phyloP scores from a whole-genome alignment of 1,139 yeast species.

The Blastobotrys aristatus region DNA sequence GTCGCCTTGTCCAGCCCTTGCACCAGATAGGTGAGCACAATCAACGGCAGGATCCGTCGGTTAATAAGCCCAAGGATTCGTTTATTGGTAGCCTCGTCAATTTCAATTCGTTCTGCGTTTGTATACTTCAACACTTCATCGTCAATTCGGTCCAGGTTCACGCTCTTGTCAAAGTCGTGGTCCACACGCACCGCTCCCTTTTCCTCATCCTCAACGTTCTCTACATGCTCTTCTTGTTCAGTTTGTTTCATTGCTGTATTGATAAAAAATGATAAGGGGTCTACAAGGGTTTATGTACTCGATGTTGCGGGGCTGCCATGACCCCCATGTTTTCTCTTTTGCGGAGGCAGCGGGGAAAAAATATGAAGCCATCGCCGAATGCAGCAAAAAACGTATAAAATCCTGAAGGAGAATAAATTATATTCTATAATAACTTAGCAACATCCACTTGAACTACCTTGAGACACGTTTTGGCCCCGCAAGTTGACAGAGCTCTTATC shows the following conservation, averaged over 20 bases:
- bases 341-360: background rate
- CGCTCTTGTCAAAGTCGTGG: background rate
- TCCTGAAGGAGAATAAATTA: background rate
- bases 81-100: slow-evolving; percentile 31
- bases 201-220: background rate
- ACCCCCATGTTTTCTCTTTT: background rate
- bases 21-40: slow-evolving; percentile 38
- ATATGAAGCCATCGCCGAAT: background rate
- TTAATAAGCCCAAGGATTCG: slow-evolving; percentile 50
- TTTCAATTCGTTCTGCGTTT: slow-evolving; percentile 10
- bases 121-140: slow-evolving; percentile 13
- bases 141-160: slow-evolving; percentile 3
- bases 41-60: slow-evolving; percentile 44
- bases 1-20: slow-evolving; percentile 56
- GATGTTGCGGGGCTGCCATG: no score
- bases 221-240: background rate
- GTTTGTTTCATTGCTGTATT: background rate
- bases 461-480: slow-evolving; percentile 80
- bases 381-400: no score
- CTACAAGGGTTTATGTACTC: no score
- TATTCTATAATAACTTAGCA: slow-evolving; percentile 49
- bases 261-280: no score
- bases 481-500: slow-evolving; percentile 64
- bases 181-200: no score
- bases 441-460: slow-evolving; percentile 61